Base-by-base conservation (phyloP, 352 stramenopile species). In the Albugo laibachii region DNA sequence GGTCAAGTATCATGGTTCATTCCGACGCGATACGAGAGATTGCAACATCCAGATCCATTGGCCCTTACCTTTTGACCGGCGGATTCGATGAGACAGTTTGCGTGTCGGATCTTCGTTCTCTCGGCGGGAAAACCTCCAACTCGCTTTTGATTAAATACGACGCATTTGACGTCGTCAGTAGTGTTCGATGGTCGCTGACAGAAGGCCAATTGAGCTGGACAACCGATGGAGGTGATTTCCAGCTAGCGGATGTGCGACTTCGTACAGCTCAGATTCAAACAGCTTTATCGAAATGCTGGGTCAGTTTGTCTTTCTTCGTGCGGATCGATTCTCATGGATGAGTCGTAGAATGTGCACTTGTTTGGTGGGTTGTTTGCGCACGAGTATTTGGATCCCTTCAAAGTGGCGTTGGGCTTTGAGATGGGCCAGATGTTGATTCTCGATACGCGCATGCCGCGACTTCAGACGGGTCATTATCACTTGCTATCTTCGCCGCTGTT, bases 51-150 rank as follows among this genome's bases (percentile, higher is more conserved):
- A 44, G 50, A 8, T 48, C 36, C 2, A 57, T 13, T 5, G 52
- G 21, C 35, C 61, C 54, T 4, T 45, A 63, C 18, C 35, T 58
- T 41, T 47, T 53, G 11, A 54, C n/a, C 8, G 45, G 50, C 68
- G 76, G 73, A 19, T 89, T 89, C 52, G 76, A 89, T 46, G 63
- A 80, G 51, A 85, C 71, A 3, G 64, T 89, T 15, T 69, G 82
- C n/a, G 24, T 89, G 45, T 77, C 59, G 5, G 68, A 83, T 36
- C 57, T 89, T 18, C 58, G 66, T 11, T 49, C 63, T 34, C 50
- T 59, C 13, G 39, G 40, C 15, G 60, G 59, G 18, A 63, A 81
- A 16, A 57, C 45, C 15, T 45, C 53, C 13, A 55, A 66, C 4
- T 52, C 52, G 1, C 53, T 83, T 14, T 48, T 78, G 1, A 50